These are phyloP conservation scores for Dryadomyces quercivorus DNA, from an alignment of 2,329 filamentous ascomycete genomes.

Conservation along the genomic window DNA sequence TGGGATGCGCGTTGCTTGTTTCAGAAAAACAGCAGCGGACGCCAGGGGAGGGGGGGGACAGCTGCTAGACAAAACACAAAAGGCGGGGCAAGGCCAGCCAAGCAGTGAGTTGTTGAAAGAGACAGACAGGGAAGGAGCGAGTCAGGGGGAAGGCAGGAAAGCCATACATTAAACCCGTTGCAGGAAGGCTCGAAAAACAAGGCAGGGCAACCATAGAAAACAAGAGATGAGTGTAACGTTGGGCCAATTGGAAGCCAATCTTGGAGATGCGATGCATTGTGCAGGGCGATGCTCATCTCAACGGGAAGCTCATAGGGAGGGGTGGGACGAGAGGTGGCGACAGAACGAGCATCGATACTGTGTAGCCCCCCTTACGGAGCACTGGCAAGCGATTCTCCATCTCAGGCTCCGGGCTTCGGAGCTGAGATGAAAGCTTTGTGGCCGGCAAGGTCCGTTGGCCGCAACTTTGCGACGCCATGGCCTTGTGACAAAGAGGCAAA, in stretches of 20 bases:
- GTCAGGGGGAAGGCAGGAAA: not conserved
- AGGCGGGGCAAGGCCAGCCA: not conserved
- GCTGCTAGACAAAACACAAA: not conserved
- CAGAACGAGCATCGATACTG: too few species aligned
- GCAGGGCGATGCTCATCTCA: not conserved
- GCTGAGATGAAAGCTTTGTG: not conserved
- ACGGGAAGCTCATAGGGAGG: not conserved
- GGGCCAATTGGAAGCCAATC: not conserved
- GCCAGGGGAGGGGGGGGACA: not conserved
- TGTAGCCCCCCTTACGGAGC: too few species aligned
- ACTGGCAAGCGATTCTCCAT: not conserved
- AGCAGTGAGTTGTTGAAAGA: not conserved
- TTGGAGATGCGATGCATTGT: not conserved
- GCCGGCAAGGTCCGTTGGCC: not conserved
- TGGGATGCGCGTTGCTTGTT: conserved; percentile 1
- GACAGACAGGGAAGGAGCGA: not conserved
- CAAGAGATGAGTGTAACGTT: not conserved
- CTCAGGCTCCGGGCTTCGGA: not conserved
- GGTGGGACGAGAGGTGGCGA: too few species aligned
- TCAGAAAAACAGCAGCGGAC: not conserved
- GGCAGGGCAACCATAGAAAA: not conserved
- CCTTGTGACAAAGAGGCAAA: too few species aligned
- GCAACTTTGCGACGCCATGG: not conserved
- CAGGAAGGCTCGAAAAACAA: not conserved
- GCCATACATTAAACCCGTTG: not conserved